These are phyloP conservation scores for Triadica sebifera DNA, from an alignment of 345 rosid species.

Conservation along the genomic window DNA sequence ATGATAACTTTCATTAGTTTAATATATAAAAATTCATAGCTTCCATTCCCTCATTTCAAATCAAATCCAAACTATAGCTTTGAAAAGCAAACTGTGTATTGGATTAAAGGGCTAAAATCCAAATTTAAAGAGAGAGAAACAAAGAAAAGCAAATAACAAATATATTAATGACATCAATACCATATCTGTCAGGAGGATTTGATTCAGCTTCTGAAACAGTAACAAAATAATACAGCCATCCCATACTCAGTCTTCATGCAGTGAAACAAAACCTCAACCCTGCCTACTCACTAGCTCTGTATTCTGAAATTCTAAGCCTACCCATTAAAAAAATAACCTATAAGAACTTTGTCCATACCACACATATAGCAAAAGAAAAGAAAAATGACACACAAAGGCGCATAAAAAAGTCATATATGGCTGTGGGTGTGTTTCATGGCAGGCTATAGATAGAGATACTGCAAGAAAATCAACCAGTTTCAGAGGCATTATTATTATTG, in stretches of 20 bases:
- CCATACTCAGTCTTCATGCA: too few species aligned
- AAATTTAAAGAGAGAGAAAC: not conserved
- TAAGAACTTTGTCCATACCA: not conserved
- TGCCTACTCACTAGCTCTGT: not conserved
- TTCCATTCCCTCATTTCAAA: not conserved
- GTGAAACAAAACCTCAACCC: not conserved
- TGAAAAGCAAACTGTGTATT: not conserved
- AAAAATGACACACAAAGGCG: too few species aligned
- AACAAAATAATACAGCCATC: too few species aligned
- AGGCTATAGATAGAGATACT: not conserved
- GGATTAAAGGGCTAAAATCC: not conserved
- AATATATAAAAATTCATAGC: not conserved
- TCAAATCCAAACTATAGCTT: not conserved
- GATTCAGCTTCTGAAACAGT: conserved; percentile 16
- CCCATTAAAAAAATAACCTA: not conserved
- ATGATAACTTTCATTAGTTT: too few species aligned
- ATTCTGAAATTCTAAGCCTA: not conserved
- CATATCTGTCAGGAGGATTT: conserved; percentile 22
- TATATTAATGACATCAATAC: conserved; percentile 3
- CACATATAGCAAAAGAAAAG: not conserved
- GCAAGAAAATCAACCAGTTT: not conserved
- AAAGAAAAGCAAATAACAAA: not conserved
- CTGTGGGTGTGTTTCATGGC: not conserved
- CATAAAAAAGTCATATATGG: not conserved
- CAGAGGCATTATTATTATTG: conserved; percentile 8